These are phyloP conservation scores for Otatea glauca DNA, from an alignment of 176 grass and related monocot genomes.

Conservation along the genomic window DNA sequence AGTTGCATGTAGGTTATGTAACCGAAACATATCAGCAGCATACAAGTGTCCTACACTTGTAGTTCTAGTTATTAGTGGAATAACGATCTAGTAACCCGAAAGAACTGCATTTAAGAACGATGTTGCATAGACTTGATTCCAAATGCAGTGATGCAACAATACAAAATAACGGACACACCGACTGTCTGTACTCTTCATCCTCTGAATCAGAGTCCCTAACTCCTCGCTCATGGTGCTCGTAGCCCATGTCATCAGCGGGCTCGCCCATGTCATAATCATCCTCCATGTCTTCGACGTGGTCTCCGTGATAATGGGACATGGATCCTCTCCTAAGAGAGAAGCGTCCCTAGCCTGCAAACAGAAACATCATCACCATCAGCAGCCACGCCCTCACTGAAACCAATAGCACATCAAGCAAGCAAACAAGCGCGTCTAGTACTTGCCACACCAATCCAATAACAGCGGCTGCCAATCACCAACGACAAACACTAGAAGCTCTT, in stretches of 20 bases:
- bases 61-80: not conserved
- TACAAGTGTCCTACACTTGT: not conserved
- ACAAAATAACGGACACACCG: constrained; percentile 50
- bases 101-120: constrained; percentile 29
- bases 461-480: not conserved
- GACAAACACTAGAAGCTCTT: not conserved
- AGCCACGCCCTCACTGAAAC: not conserved
- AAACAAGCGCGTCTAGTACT: not conserved
- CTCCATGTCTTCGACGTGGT: constrained; percentile 73
- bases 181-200: constrained; percentile 62
- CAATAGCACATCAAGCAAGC: not conserved
- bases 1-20: not conserved
- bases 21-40: constrained; percentile 3
- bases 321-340: constrained; percentile 29
- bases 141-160: not conserved
- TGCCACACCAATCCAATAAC: not conserved
- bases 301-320: constrained; percentile 71
- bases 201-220: constrained; percentile 79
- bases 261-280: constrained; percentile 88
- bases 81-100: constrained; percentile 22
- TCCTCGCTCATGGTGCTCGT: constrained; percentile 62
- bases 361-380: constrained; percentile 28
- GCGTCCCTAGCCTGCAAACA: constrained; percentile 44
- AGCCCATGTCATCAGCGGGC: constrained; percentile 64
- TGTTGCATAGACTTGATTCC: not conserved